A percentile compares a stretch with the other conserved stretches of the same genome.
Evolutionary conservation across 352 stramenopile genomes (phyloP).

Genomic region (Pythium insidiosum): DNA sequence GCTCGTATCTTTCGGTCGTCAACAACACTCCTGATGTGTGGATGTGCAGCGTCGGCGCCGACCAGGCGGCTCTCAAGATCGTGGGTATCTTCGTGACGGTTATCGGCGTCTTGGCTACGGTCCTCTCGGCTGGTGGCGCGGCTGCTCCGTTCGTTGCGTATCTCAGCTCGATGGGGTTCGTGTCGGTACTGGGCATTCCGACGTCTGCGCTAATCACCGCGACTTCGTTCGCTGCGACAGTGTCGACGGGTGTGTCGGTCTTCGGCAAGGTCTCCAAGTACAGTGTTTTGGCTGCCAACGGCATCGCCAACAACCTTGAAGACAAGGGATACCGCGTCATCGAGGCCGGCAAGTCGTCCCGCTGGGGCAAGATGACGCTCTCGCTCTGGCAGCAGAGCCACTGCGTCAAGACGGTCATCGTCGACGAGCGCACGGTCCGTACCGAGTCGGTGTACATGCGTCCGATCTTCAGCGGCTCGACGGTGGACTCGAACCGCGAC

Average conservation of each 20-base stretch:
- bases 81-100: slow-evolving; percentile 1
- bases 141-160: slow-evolving; percentile 4
- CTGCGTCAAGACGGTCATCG: slow-evolving; percentile 26
- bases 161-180: not conserved
- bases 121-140: not conserved
- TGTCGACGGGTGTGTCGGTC: slow-evolving; percentile 2
- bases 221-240: not conserved
- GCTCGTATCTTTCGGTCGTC: too few species aligned
- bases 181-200: slow-evolving; percentile 4
- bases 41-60: too few species aligned
- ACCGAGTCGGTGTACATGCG: slow-evolving; percentile 34
- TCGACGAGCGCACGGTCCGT: slow-evolving; percentile 23
- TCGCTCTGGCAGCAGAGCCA: slow-evolving; percentile 35
- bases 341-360: slow-evolving; percentile 12
- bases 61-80: slow-evolving; percentile 13
- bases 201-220: slow-evolving; percentile 2
- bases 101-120: not conserved
- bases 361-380: slow-evolving; percentile 26
- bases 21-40: too few species aligned
- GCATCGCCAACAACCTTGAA: too few species aligned
- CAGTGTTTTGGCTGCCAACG: slow-evolving; percentile 17
- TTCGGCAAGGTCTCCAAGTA: slow-evolving; percentile 21
- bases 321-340: too few species aligned
- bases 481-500: slow-evolving; percentile 25
- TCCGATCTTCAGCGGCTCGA: slow-evolving; percentile 38